Base-by-base conservation (phyloP, 1,284 basidiomycete genomes). In the Polyporus tsugae region DNA sequence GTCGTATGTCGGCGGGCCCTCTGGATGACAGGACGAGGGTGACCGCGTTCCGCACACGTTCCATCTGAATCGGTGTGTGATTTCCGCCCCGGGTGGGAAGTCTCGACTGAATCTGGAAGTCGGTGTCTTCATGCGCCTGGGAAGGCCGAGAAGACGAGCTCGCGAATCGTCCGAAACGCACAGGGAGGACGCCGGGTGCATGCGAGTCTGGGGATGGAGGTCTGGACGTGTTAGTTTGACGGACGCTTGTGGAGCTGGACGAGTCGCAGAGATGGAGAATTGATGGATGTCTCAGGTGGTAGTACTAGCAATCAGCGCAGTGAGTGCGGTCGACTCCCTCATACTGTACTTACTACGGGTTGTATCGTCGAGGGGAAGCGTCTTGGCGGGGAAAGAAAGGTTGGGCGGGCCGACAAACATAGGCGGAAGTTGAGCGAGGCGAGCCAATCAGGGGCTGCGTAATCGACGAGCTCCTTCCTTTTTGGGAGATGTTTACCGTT, bases 401-500 rank as follows among this genome's bases (percentile, higher is more conserved):
- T 2, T 25, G 46, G 10, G 46, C 46, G 46, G 46, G 22, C 46
- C 46, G 53, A 55, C 6, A 35, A 19, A 29, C 29, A 35, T 19
- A 62, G 44, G 22, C 42, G 49, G 61, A 42, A 19, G 25, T 44
- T 58, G 57, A 61, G 69, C 53, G 66, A 64, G 70, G 67, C 22
- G 49, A 61, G 71, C 71, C 71, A 72, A 72, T 72, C 64, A 72
- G 60, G 52, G 57, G n/a, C 5, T n/a, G 55, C 42, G 53, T 42
- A 72, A 72, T 70, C 67, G 62, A 63, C 41, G 60, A 29, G 53
- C 10, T 25, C 36, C 41, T 72, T 29, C 71, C 71, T 67, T 39
- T 44, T 70, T 29, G 64, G 71, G 71, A 72, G 6, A 57, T 70
- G 71, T 72, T 68, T 72, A 69, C 69, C 58, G 46, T 53, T 65